phyloP scores from a whole-genome alignment of 352 stramenopile genomes.

The Phytopythium vexans region DNA sequence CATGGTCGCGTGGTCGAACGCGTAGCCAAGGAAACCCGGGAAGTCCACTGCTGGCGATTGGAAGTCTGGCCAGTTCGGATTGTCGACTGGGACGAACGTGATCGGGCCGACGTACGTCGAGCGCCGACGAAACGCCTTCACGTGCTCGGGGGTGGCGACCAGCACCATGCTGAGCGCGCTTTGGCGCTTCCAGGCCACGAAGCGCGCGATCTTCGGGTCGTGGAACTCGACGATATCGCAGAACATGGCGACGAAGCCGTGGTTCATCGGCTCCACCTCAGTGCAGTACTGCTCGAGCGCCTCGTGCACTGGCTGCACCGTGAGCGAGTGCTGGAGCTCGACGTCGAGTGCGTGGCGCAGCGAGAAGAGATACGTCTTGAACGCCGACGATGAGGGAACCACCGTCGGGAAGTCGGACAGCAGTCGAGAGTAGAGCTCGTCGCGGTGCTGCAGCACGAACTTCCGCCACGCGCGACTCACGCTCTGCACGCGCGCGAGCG shows the following conservation, averaged over 20 bases:
- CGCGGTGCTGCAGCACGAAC: slow-evolving; percentile 36
- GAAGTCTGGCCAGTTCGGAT: slow-evolving; percentile 66
- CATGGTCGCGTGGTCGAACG: slow-evolving; percentile 62
- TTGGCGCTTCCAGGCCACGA: slow-evolving; percentile 54
- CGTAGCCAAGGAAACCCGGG: slow-evolving; percentile 68
- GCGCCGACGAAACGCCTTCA: slow-evolving; percentile 53
- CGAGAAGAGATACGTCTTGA: slow-evolving; percentile 57
- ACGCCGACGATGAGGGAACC: slow-evolving; percentile 35
- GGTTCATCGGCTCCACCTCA: slow-evolving; percentile 29
- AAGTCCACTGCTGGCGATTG: slow-evolving; percentile 27
- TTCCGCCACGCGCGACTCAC: slow-evolving; percentile 36
- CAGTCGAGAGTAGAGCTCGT: slow-evolving; percentile 36
- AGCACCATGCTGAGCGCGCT: slow-evolving; percentile 65
- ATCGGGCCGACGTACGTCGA: slow-evolving; percentile 49
- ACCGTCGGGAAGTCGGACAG: slow-evolving; percentile 36
- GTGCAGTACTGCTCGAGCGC: slow-evolving; percentile 57
- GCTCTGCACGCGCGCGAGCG: slow-evolving; percentile 34
- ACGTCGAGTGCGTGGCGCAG: slow-evolving; percentile 32
- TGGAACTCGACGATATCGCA: slow-evolving; percentile 72
- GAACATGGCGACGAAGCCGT: slow-evolving; percentile 78
- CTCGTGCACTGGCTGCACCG: slow-evolving; percentile 28
- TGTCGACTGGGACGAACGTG: slow-evolving; percentile 67
- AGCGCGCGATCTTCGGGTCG: slow-evolving; percentile 45
- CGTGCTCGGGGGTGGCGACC: slow-evolving; percentile 48
- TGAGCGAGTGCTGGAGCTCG: slow-evolving; percentile 46